Percentiles rank a stretch among this genome's conserved stretches.
Conservation (phyloP, 805 yeast species). For the Candida quercuum region DNA sequence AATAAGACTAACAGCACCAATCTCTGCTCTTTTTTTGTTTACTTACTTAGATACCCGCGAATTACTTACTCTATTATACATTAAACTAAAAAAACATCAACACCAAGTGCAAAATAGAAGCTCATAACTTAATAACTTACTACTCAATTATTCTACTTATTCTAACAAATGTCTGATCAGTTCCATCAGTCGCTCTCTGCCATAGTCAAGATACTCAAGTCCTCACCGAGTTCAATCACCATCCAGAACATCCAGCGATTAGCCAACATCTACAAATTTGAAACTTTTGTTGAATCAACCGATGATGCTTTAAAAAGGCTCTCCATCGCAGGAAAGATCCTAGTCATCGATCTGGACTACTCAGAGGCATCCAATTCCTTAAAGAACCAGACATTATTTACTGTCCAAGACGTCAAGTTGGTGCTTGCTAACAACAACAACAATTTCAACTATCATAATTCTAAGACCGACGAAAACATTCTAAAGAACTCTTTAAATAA, state of each 20-base stretch:
- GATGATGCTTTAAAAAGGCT: constrained; percentile 13
- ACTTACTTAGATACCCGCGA: no score
- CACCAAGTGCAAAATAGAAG: no score
- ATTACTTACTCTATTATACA: no score
- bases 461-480: constrained; percentile 11
- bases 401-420: constrained; percentile 15
- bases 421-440: constrained; percentile 23
- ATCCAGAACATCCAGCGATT: constrained; percentile 22
- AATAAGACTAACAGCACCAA: no score
- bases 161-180: constrained; percentile 15
- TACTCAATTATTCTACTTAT: neutral
- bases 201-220: constrained; percentile 17
- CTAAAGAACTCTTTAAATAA: constrained; percentile 12
- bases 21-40: no score
- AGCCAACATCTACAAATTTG: constrained; percentile 23
- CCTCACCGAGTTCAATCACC: constrained; percentile 17
- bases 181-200: constrained; percentile 17
- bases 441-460: constrained; percentile 13
- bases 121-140: neutral
- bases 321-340: constrained; percentile 24
- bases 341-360: constrained; percentile 24
- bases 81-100: no score
- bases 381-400: constrained; percentile 11
- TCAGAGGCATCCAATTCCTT: neutral
- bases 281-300: constrained; percentile 19